These are phyloP conservation scores for Plasmodium reichenowi DNA, from an alignment of 169 alveolate genomes.

Conservation along the genomic window DNA sequence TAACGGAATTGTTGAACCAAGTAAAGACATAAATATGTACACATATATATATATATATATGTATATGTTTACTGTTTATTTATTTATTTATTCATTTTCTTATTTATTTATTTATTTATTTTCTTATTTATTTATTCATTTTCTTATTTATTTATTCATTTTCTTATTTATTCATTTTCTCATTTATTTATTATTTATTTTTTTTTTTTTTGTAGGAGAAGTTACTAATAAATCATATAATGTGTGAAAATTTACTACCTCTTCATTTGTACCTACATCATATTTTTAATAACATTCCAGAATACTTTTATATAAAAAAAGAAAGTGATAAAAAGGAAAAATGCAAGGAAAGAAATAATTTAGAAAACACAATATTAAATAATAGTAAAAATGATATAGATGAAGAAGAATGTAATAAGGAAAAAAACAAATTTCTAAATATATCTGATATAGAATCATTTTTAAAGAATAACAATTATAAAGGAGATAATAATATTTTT, in stretches of 20 bases:
- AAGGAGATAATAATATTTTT: conserved; percentile 24
- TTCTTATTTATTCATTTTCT: neutral
- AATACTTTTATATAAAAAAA: conserved; percentile 39
- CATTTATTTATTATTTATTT: too few species aligned
- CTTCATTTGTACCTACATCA: conserved; percentile 24
- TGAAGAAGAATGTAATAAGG: neutral
- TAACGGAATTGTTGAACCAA: conserved; percentile 22
- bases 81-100: neutral
- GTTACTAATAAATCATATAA: conserved; percentile 32
- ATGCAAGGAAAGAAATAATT: neutral
- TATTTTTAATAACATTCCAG: conserved; percentile 45
- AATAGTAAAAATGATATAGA: conserved; percentile 6
- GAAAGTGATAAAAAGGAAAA: neutral
- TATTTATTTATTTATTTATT: neutral
- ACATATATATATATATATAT: neutral
- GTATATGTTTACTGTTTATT: neutral
- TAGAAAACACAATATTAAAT: conserved; percentile 28
- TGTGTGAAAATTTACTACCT: conserved; percentile 65
- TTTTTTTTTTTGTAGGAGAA: conserved; percentile 25
- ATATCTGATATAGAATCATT: conserved; percentile 15
- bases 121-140: neutral
- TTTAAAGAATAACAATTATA: conserved; percentile 15
- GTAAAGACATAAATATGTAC: neutral
- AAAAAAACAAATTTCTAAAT: neutral
- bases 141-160: neutral